Conservation (phyloP, 2,329 filamentous ascomycete genomes). For the Cladosporium sp. region DNA sequence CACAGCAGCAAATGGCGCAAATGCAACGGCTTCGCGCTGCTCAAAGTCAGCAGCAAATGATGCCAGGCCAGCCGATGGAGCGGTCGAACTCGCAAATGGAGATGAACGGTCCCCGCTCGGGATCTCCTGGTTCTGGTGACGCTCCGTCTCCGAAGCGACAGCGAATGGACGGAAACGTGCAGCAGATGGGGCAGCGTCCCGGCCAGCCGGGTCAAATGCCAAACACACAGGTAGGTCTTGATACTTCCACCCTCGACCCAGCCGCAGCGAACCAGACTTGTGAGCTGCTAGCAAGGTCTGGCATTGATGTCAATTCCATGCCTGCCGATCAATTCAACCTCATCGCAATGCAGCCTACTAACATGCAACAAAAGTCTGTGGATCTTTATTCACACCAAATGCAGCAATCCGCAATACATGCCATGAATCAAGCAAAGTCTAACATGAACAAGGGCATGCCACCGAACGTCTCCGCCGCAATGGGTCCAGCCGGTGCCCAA, state of each 20-base stretch:
- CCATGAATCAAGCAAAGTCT: slow-evolving; percentile 47
- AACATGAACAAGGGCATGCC: slow-evolving; percentile 70
- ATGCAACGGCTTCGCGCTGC: slow-evolving; percentile 52
- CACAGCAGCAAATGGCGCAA: slow-evolving; percentile 23
- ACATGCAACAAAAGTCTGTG: slow-evolving; percentile 75
- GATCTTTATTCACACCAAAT: slow-evolving; percentile 83
- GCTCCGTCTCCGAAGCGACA: slow-evolving; percentile 89
- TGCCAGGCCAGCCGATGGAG: slow-evolving; percentile 74
- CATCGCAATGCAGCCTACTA: slow-evolving; percentile 50
- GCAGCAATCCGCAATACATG: slow-evolving; percentile 75
- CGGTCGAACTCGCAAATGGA: slow-evolving; percentile 84
- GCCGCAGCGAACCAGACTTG: slow-evolving; percentile 20
- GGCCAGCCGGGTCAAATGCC: slow-evolving; percentile 28
- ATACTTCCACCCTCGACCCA: slow-evolving; percentile 21
- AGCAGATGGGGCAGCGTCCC: slow-evolving; percentile 57
- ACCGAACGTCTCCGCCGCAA: slow-evolving; percentile 53
- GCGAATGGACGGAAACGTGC: slow-evolving; percentile 74
- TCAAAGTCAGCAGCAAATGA: slow-evolving; percentile 57
- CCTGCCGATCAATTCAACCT: slow-evolving; percentile 71
- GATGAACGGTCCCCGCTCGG: slow-evolving; percentile 71
- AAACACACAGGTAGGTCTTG: slow-evolving; percentile 32
- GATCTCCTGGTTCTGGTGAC: slow-evolving; percentile 77
- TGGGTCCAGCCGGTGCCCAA: slow-evolving; percentile 37
- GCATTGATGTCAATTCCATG: slow-evolving; percentile 71
- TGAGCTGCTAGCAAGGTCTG: slow-evolving; percentile 55